Percentiles rank a stretch among this genome's conserved stretches.
These are phyloP conservation scores for Aegilops longissima DNA, from an alignment of 176 grass and related monocot species.

Conservation along the genomic window DNA sequence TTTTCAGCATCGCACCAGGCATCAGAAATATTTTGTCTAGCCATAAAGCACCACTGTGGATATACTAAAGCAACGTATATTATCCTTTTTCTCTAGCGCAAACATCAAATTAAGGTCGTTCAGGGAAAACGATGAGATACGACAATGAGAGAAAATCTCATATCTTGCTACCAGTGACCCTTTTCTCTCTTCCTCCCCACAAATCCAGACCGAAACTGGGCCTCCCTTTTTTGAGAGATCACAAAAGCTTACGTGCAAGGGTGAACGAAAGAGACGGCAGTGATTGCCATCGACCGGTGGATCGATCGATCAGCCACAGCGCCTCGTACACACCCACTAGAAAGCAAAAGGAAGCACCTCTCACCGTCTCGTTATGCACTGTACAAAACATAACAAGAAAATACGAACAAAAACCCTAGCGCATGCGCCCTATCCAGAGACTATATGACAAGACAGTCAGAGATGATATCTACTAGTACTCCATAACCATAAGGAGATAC, in stretches of 20 bases:
- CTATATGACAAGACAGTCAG: slow-evolving; percentile 6
- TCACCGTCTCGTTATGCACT: not conserved
- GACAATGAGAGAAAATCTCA: not conserved
- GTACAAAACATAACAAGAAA: not conserved
- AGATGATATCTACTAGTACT: not conserved
- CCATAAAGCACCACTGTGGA: not conserved
- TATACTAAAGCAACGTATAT: not conserved
- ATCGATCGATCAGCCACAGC: slow-evolving; percentile 5
- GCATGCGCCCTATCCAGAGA: slow-evolving; percentile 10
- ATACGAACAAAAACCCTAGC: not conserved
- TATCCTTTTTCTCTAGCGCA: not conserved
- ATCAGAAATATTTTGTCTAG: not conserved
- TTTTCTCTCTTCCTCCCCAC: not conserved
- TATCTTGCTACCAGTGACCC: slow-evolving; percentile 6
- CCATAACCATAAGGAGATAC: slow-evolving; percentile 3
- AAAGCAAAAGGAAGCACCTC: slow-evolving; percentile 24
- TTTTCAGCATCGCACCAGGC: not conserved
- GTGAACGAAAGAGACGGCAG: slow-evolving; percentile 38
- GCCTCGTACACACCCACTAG: slow-evolving; percentile 2
- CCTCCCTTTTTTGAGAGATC: slow-evolving; percentile 33
- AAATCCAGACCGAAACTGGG: not conserved
- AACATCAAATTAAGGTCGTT: not conserved
- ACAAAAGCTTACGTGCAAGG: slow-evolving; percentile 41
- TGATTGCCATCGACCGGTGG: slow-evolving; percentile 6
- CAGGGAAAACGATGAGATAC: not conserved